Evolutionary conservation across 176 grass and related monocot genomes (phyloP), one percentile per base, ranked within the genome.

Genomic region (Phragmites australis): DNA sequence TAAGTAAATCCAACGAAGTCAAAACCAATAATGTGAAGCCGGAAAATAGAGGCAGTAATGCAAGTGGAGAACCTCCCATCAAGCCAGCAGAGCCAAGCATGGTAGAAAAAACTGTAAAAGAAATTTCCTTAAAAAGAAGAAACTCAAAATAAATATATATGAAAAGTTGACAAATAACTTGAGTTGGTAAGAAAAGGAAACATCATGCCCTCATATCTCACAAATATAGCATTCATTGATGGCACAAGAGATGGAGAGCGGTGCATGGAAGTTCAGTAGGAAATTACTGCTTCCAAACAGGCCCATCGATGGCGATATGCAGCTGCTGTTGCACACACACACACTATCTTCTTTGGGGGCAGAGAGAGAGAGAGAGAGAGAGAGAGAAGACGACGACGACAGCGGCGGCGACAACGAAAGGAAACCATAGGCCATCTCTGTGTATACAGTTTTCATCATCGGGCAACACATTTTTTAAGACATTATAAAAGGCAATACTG

Each of bases 401-500:
- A 6, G 37, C 6, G 60, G 40, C 1, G 37, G 6, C 3, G 48
- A 40, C 0, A 19, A 39, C 49, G 51, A 57, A 19, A 39, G 60
- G 51, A 57, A 39, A 50, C 44, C 74, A 50, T 42, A 26, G 57
- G 84, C 61, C 70, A 75, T 75, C 46, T 80, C 42, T 85, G 22
- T 41, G 68, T 67, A 74, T 57, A 66, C 19, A 52, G 31, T 61
- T 68, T 69, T 87, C 70, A 81, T 76, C 60, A 81, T 31, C 67
- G 84, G 78, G 78, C 52, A 54, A 61, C 67, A 40, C 32, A 81
- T 49, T 63, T 45, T 37, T 48, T 15, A 34, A 22, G 21, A 17
- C 47, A 13, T 25, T 69, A 76, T 53, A 31, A 19, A 29, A 82
- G 14, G 22, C 12, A 40, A 43, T 57, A 23, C 19, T 56, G 22